phyloP scores from a whole-genome alignment of 768 basidiomycete genomes.

The Hericium alpestre region DNA sequence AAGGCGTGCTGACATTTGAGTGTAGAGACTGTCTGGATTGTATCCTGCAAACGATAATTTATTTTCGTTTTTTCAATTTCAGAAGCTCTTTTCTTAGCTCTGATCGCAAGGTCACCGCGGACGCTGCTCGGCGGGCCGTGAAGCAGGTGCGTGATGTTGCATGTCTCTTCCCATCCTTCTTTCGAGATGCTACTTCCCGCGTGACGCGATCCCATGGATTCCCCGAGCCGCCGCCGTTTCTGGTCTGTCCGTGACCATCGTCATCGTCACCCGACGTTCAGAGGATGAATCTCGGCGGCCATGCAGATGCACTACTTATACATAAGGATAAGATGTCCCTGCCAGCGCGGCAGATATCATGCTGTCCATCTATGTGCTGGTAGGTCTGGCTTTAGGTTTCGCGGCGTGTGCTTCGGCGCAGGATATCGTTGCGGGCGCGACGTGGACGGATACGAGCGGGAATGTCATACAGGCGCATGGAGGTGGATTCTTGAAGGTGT shows the following conservation, averaged over 20 bases:
- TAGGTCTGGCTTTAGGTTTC: not conserved
- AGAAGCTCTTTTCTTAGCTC: no score
- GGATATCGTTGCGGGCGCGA: constrained; percentile 51
- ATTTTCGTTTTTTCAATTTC: no score
- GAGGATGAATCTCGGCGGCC: no score
- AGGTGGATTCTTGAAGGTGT: constrained; percentile 45
- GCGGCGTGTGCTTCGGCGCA: not conserved
- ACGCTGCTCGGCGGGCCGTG: no score
- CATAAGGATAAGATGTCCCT: not conserved
- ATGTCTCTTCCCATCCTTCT: not conserved
- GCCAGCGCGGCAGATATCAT: not conserved
- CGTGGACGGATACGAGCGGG: constrained; percentile 52
- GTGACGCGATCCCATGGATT: not conserved
- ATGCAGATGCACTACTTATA: no score
- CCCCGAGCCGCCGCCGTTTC: not conserved
- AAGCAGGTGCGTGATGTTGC: no score
- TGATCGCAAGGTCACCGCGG: no score
- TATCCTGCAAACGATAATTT: no score
- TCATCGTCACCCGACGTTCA: no score
- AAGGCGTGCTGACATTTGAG: no score
- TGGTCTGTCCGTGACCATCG: no score
- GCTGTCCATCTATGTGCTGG: not conserved
- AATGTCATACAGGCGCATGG: constrained; percentile 57
- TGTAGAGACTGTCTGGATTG: no score
- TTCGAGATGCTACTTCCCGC: not conserved